phyloP scores from a whole-genome alignment of 2,329 filamentous ascomycete species.

The Endoconidiophora polonica region DNA sequence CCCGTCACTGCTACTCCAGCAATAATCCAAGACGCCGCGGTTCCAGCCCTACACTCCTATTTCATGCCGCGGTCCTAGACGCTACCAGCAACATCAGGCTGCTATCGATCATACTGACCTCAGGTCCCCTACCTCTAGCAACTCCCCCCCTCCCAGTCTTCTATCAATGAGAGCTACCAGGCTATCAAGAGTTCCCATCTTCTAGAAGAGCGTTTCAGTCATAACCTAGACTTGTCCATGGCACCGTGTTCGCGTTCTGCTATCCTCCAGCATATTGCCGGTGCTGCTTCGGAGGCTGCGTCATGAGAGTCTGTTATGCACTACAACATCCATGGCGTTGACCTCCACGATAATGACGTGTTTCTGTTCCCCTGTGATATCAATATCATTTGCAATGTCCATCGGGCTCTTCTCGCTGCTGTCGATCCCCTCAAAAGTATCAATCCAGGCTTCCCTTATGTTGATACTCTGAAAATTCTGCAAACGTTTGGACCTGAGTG shows the following conservation, averaged over 20 bases:
- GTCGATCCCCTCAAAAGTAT: constrained; percentile 57
- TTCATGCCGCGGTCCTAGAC: constrained; percentile 26
- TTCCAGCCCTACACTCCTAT: constrained; percentile 17
- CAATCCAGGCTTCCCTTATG: constrained; percentile 93
- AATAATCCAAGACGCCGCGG: not conserved
- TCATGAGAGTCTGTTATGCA: constrained; percentile 14
- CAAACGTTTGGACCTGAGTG: constrained; percentile 88
- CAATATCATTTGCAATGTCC: constrained; percentile 85
- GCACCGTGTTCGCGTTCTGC: constrained; percentile 71
- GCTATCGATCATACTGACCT: constrained; percentile 5
- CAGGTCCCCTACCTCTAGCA: constrained; percentile 8
- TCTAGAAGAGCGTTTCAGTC: constrained; percentile 83
- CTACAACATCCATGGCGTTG: constrained; percentile 35
- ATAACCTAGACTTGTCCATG: constrained; percentile 69
- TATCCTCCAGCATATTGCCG: constrained; percentile 74
- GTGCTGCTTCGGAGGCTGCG: constrained; percentile 53
- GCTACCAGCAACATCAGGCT: constrained; percentile 12
- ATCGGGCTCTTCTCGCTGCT: constrained; percentile 52
- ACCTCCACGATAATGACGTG: constrained; percentile 70
- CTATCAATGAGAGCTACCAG: constrained; percentile 9
- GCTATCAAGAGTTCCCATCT: constrained; percentile 58
- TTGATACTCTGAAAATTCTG: constrained; percentile 87
- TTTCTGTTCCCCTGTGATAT: constrained; percentile 82
- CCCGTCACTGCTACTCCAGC: constrained; percentile 9
- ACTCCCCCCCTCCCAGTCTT: constrained; percentile 13